Conservation (phyloP, 2,329 filamentous ascomycete species). For the Rutstroemia sp. region DNA sequence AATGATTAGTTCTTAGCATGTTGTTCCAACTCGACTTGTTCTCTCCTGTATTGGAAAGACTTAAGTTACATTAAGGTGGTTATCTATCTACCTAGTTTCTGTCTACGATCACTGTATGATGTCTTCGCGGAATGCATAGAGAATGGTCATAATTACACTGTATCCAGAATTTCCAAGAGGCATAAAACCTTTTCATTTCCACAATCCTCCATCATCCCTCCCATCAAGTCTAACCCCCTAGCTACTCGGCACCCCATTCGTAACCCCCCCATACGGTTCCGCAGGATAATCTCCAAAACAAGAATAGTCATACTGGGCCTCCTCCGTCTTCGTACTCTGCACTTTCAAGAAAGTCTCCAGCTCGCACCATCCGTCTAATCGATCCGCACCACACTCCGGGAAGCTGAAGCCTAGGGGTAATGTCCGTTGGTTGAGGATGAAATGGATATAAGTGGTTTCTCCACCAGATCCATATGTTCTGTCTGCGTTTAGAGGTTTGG, state of each 20-base stretch:
- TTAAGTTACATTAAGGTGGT: no score
- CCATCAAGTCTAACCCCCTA: no score
- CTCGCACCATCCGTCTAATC: slow-evolving; percentile 73
- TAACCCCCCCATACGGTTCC: slow-evolving; percentile 41
- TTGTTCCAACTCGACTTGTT: no score
- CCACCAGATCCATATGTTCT: slow-evolving; percentile 40
- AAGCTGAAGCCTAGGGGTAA: slow-evolving; percentile 62
- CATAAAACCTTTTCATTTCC: no score
- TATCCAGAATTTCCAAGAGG: no score
- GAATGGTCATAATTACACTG: no score
- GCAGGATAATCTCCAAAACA: slow-evolving; percentile 54
- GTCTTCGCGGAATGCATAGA: no score
- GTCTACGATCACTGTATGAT: no score
- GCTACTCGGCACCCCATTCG: slow-evolving; percentile 35
- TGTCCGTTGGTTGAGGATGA: slow-evolving; percentile 67
- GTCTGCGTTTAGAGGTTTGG: slow-evolving; percentile 50
- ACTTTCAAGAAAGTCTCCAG: slow-evolving; percentile 58
- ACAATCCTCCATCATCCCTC: no score
- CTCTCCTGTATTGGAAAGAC: no score
- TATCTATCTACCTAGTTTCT: no score
- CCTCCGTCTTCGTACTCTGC: slow-evolving; percentile 49
- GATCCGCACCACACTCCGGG: slow-evolving; percentile 49
- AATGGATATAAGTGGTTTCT: slow-evolving; percentile 64
- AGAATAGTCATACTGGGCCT: slow-evolving; percentile 55
- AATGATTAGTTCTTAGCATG: no score